Base-by-base conservation (phyloP, 306 rosid species). In the Arachis stenosperma region DNA sequence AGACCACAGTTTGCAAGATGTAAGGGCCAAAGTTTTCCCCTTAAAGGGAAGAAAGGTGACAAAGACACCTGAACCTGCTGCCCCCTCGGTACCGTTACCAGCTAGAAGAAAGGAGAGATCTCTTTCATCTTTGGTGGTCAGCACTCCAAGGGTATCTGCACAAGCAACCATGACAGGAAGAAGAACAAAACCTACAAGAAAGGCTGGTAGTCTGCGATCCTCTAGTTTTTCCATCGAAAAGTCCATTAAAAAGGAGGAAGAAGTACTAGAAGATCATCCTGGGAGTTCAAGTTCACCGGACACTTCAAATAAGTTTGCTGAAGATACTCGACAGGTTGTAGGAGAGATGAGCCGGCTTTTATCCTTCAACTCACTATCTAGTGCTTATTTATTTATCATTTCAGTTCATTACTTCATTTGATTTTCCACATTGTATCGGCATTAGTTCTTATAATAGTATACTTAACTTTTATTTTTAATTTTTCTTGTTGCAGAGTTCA, bases 91-190 rank as follows among this genome's bases (percentile, higher is more conserved):
- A 55, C 60, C 90, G 61, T 50, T 88, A 46, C 96, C 98, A 4
- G 88, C 86, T 22, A 89, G 84, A 83, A 86, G 97, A 85, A 94
- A 94, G 84, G 99, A 94, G 77, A 89, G 97, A 80, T 94, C 96
- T 29, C 97, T 94, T 63, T 94, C 97, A 0, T 94, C 97, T 53
- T 79, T 94, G 85, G 99, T 89, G 77, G 94, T 94, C 71, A 86
- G 77, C 85, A 86, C 96, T 75, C 99, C 99, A 11, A 89, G 88
- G 87, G 97, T 90, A 63, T 83, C 97, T 27, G 53, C 87, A 36
- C 90, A 87, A 71, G 82, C 86, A n/a, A 70, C 90, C 39, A 53
- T 82, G 84, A 88, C 96, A 6, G 97, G 99, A 65, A 91, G 90
- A 85, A 83, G 99, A 83, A 85, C 95, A 27, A 88, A 88, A 77